Conservation (phyloP, 495 filamentous ascomycete genomes). For the Penicillium subrubescens region DNA sequence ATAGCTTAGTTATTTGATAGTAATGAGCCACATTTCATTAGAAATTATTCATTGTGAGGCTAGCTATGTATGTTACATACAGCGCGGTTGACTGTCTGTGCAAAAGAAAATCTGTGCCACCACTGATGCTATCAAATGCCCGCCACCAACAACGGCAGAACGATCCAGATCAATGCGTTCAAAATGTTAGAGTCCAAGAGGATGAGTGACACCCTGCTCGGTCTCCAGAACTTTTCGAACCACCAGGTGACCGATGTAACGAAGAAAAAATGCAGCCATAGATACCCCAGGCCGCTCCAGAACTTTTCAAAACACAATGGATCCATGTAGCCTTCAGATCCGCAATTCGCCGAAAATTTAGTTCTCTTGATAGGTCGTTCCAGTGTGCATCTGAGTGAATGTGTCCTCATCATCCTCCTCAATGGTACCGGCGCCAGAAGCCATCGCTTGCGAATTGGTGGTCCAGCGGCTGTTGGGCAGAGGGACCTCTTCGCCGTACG, state of each 20-base stretch:
- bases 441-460: constrained; percentile 13
- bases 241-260: no score
- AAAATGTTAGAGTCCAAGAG: constrained; percentile 1
- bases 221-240: no score
- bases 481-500: constrained; percentile 17
- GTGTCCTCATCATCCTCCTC: constrained; percentile 37
- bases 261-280: no score
- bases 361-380: constrained; percentile 24
- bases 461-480: constrained; percentile 15
- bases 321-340: no score
- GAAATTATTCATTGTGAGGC: constrained; percentile 16
- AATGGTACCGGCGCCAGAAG: constrained; percentile 39
- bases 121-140: neutral
- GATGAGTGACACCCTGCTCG: neutral
- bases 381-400: constrained; percentile 26
- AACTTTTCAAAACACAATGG: no score
- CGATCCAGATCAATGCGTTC: neutral
- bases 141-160: neutral
- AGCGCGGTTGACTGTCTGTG: constrained; percentile 12
- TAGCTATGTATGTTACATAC: constrained; percentile 23
- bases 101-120: constrained; percentile 2
- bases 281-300: no score
- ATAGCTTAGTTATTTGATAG: no score
- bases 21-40: neutral
- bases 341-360: constrained; percentile 8